Base-by-base conservation (phyloP, 2,329 filamentous ascomycete genomes). In the Penicillium occitanis region DNA sequence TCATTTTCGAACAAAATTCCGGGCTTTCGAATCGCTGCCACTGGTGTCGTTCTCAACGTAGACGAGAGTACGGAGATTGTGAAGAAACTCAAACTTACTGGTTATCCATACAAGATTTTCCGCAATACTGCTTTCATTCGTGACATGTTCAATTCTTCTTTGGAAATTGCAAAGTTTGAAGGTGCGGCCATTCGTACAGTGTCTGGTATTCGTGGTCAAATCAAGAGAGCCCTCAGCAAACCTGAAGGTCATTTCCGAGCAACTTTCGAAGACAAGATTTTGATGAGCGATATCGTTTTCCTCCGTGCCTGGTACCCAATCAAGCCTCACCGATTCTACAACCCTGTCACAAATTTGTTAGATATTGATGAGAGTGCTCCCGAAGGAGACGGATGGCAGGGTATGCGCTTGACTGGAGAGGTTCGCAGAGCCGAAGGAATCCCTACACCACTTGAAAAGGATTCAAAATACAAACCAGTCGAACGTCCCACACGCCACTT, bases 91-190 rank as follows among this genome's bases (percentile, higher is more conserved):
- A 99, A 99, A 80, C 87, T 99, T 59, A 97, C 93, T 0, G 95
- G 95, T 67, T 85, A 88, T 58, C 93, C 95, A 1, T 96, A 95
- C 86, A 98, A 98, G 82, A 96, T 98, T 79, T 98, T 96, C 87
- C 97, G 97, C 81, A 99, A 99, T 82, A 99, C 95, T 0, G 93
- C 95, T 46, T 99, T 99, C 77, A 93, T 99, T 81, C 96, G 95
- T 79, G 92, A 96, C 81, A 99, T 99, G 95, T 99, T 99, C 85
- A 93, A 88, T 75, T 90, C 90, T 0, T 86, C 92, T 0, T 88
- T 99, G 50, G 95, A 99, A 77, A 95, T 99, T 70, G 94, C 95
- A 73, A 99, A 98, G 77, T 99, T 99, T 74, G 95, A 99, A 81
- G 95, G 95, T 66, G 95, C 95, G 10, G 89, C 91, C 65, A 94